Percentiles rank a stretch among this genome's conserved stretches.
These are phyloP conservation scores for Annulohypoxylon nitens DNA, from an alignment of 495 filamentous ascomycete genomes.

Conservation along the genomic window DNA sequence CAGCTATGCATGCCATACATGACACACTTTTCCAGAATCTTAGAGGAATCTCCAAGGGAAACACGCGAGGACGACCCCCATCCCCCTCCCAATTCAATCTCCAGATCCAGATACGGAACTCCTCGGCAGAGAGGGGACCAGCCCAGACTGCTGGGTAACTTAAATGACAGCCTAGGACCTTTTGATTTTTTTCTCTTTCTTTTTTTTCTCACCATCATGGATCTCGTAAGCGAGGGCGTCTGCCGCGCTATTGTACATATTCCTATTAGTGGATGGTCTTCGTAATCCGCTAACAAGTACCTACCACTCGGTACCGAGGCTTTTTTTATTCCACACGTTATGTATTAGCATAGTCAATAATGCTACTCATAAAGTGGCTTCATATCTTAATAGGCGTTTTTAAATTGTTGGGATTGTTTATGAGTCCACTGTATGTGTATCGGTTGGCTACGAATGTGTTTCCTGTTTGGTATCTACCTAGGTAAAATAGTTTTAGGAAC, in stretches of 20 bases:
- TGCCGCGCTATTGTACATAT: constrained; percentile 21
- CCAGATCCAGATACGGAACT: constrained; percentile 49
- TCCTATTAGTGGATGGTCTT: constrained; percentile 25
- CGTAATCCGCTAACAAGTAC: not conserved
- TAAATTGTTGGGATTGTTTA: not conserved
- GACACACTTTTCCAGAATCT: constrained; percentile 47
- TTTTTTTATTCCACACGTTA: not conserved
- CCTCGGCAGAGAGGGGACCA: constrained; percentile 44
- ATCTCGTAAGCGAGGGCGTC: constrained; percentile 21
- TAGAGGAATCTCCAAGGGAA: constrained; percentile 40
- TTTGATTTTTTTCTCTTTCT: constrained; percentile 19
- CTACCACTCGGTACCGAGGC: constrained; percentile 5
- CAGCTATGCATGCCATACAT: constrained; percentile 50
- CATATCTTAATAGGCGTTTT: not conserved
- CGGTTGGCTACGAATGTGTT: not conserved
- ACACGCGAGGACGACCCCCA: constrained; percentile 39
- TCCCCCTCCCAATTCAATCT: constrained; percentile 42
- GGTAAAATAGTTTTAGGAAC: not conserved
- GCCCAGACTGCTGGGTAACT: constrained; percentile 49
- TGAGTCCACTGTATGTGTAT: not conserved
- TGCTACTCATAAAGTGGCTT: not conserved
- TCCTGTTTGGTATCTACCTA: not conserved
- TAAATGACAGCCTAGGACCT: constrained; percentile 33
- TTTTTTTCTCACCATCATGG: constrained; percentile 14
- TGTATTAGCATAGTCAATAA: constrained; percentile 23